Evolutionary conservation across 176 grass and related monocot genomes (phyloP).

Genomic region (Aegilops umbellulata): DNA sequence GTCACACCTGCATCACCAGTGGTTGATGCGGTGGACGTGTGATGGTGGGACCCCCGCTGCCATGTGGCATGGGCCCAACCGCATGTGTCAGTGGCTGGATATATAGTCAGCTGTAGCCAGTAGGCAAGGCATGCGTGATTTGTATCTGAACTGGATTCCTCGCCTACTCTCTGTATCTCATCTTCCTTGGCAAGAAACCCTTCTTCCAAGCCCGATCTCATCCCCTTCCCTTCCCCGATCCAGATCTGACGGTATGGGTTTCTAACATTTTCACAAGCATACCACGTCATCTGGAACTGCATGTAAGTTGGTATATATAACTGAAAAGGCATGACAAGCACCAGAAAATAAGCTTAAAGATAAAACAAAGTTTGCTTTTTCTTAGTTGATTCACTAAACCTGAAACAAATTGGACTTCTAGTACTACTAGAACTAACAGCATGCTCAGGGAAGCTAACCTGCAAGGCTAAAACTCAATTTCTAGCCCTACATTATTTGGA

Average conservation of each 20-base stretch:
- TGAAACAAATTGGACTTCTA: neutral
- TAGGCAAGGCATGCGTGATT: too few species aligned
- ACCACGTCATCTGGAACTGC: neutral
- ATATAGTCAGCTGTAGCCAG: too few species aligned
- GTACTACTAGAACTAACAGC: neutral
- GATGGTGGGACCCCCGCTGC: too few species aligned
- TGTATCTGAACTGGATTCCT: too few species aligned
- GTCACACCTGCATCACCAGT: too few species aligned
- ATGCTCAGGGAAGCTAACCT: neutral
- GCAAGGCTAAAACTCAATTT: neutral
- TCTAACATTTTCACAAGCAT: constrained; percentile 3
- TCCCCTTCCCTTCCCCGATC: too few species aligned
- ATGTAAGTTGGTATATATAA: constrained; percentile 23
- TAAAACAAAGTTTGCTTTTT: neutral
- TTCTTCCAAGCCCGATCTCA: too few species aligned
- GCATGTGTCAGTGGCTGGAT: too few species aligned
- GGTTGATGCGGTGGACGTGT: too few species aligned
- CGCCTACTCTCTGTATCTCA: too few species aligned
- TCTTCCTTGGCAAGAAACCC: too few species aligned
- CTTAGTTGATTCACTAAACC: neutral
- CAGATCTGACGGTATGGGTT: neutral
- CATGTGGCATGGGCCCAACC: too few species aligned
- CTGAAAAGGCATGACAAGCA: neutral
- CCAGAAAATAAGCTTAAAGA: neutral
- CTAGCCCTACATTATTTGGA: neutral